A percentile compares a stretch with the other conserved stretches of the same genome.
Conservation (phyloP, 2,329 filamentous ascomycete genomes). For the Didymella pomorum region DNA sequence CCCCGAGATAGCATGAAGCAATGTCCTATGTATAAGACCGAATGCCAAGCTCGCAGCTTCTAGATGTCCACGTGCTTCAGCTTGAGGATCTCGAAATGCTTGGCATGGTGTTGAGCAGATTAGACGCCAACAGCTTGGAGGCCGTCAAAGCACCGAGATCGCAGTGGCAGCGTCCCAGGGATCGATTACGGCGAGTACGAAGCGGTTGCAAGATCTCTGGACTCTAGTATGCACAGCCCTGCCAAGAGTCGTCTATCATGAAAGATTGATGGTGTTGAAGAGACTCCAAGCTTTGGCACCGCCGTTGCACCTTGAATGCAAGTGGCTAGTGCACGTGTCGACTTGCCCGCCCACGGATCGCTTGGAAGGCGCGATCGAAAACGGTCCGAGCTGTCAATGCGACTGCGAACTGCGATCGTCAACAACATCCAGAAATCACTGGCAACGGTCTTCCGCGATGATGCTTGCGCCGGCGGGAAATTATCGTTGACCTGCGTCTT, state of each 20-base stretch:
- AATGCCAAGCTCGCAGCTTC: slow-evolving; percentile 15
- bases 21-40: slow-evolving; percentile 14
- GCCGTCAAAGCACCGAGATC: slow-evolving; percentile 15
- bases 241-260: slow-evolving; percentile 8
- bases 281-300: slow-evolving; percentile 2
- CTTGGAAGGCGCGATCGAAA: not conserved
- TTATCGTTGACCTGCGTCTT: slow-evolving; percentile 14
- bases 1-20: not conserved
- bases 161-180: not conserved
- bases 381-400: slow-evolving; percentile 4
- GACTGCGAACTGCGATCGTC: slow-evolving; percentile 12
- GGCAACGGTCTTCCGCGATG: slow-evolving; percentile 10
- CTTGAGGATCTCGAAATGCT: slow-evolving; percentile 5
- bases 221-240: slow-evolving; percentile 4
- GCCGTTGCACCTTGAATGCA: slow-evolving; percentile 8
- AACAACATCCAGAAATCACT: not conserved
- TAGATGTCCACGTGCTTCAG: slow-evolving; percentile 1
- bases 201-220: not conserved
- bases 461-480: slow-evolving; percentile 13
- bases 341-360: slow-evolving; percentile 1
- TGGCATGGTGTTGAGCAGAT: slow-evolving; percentile 21
- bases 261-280: slow-evolving; percentile 4
- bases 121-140: slow-evolving; percentile 11
- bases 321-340: not conserved
- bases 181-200: not conserved